Evolutionary conservation across 2,329 filamentous ascomycete genomes (phyloP).

Genomic region (Nannizzia gypsea): DNA sequence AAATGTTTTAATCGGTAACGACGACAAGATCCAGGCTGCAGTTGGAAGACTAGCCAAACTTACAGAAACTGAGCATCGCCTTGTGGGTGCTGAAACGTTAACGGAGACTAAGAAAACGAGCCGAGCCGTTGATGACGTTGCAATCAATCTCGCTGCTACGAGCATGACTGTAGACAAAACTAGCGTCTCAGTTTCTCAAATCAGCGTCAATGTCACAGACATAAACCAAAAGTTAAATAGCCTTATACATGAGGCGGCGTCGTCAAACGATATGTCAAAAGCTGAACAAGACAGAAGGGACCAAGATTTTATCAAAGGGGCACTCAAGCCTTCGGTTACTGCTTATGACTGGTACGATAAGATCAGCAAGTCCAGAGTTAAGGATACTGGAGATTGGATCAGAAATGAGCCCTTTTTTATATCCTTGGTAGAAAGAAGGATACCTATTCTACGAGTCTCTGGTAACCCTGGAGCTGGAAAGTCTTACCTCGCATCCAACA

Average conservation of each 20-base stretch:
- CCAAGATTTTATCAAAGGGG: slow-evolving; percentile 30
- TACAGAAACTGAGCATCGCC: slow-evolving; percentile 32
- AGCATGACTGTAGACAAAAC: slow-evolving; percentile 4
- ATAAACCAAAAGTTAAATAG: slow-evolving; percentile 4
- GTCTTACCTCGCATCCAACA: slow-evolving; percentile 35
- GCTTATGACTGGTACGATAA: slow-evolving; percentile 34
- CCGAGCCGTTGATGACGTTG: slow-evolving; percentile 12
- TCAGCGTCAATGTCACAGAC: slow-evolving; percentile 1
- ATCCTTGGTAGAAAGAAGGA: slow-evolving; percentile 27
- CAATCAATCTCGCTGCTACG: slow-evolving; percentile 6
- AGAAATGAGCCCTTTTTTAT: slow-evolving; percentile 30
- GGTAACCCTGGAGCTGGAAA: slow-evolving; percentile 40
- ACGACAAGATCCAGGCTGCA: slow-evolving; percentile 31
- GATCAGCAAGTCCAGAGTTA: slow-evolving; percentile 32
- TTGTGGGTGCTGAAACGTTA: slow-evolving; percentile 37
- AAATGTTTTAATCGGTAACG: slow-evolving; percentile 31
- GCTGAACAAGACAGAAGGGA: slow-evolving; percentile 13
- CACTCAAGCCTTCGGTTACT: slow-evolving; percentile 29
- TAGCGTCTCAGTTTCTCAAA: background rate
- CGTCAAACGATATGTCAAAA: slow-evolving; percentile 8
- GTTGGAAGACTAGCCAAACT: slow-evolving; percentile 30
- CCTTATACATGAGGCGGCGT: slow-evolving; percentile 2
- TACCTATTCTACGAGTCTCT: slow-evolving; percentile 34
- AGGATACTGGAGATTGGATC: slow-evolving; percentile 39
- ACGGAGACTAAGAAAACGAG: slow-evolving; percentile 12